Evolutionary conservation across 1,139 yeast genomes (phyloP).

Genomic region (Tardiomyces blankii): DNA sequence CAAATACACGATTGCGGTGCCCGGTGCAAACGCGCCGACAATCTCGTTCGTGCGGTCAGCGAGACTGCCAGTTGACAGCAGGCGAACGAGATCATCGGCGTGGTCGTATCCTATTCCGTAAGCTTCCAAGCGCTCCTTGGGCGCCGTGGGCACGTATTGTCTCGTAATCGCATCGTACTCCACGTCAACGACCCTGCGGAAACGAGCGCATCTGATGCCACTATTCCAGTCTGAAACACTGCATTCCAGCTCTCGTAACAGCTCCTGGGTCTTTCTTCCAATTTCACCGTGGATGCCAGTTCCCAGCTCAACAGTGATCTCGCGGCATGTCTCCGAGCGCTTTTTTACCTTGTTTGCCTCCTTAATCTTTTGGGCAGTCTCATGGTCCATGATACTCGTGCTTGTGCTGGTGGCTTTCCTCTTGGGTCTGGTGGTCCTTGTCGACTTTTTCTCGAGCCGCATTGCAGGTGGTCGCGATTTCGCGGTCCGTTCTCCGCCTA

Average conservation of each 20-base stretch:
- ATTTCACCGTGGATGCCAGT: neutral
- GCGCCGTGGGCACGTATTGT: neutral
- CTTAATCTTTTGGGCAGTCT: neutral
- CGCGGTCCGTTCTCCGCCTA: neutral
- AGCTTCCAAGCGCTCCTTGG: neutral
- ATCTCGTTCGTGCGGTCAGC: neutral
- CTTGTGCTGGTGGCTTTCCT: no score
- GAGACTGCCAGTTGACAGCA: neutral
- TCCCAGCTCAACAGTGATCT: neutral
- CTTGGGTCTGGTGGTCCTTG: no score
- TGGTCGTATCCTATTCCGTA: neutral
- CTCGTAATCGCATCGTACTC: neutral
- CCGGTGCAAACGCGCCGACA: neutral
- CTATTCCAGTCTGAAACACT: neutral
- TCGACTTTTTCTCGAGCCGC: no score
- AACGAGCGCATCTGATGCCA: neutral
- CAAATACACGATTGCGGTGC: constrained; percentile 11
- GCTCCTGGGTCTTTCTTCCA: neutral
- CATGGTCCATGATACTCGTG: no score
- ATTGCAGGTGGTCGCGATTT: neutral
- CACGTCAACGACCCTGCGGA: neutral
- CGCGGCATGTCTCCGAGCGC: neutral
- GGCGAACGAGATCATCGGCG: neutral
- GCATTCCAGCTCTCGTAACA: neutral
- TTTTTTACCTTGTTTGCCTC: neutral